phyloP scores from a whole-genome alignment of 2,329 filamentous ascomycete species.

The Hymenoscyphus linearis region DNA sequence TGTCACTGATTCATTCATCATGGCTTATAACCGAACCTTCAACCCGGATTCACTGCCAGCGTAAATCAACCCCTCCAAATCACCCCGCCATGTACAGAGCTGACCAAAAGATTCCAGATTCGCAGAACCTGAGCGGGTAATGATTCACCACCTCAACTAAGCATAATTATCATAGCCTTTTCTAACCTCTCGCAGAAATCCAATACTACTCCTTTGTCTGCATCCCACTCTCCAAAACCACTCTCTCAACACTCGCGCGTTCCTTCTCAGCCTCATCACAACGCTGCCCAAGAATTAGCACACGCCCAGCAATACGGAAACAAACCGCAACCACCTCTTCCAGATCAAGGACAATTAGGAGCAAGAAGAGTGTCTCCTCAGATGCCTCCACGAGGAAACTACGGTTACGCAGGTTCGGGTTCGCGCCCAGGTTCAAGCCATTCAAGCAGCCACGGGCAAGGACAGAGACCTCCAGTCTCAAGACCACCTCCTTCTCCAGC shows the following conservation, averaged over 20 bases:
- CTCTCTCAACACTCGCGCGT: conserved; percentile 41
- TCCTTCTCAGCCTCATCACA: conserved; percentile 19
- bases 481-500: conserved; percentile 63
- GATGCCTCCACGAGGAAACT: conserved; percentile 23
- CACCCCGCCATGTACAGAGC: not conserved
- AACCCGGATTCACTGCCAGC: conserved; percentile 93
- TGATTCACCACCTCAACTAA: conserved; percentile 17
- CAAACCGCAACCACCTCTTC: conserved; percentile 28
- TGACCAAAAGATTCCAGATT: conserved; percentile 36
- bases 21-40: conserved; percentile 92
- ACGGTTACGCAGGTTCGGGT: conserved; percentile 19
- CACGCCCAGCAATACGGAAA: conserved; percentile 24
- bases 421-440: conserved; percentile 32
- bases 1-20: conserved; percentile 36
- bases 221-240: conserved; percentile 13
- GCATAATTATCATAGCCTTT: not conserved
- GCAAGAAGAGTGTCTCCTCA: conserved; percentile 24
- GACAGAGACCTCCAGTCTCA: conserved; percentile 45
- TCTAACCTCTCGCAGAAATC: conserved; percentile 10
- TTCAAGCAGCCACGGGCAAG: conserved; percentile 32
- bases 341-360: conserved; percentile 6
- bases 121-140: conserved; percentile 44
- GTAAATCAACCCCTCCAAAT: conserved; percentile 44
- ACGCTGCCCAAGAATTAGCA: conserved; percentile 21
- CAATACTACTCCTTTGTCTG: conserved; percentile 13